phyloP scores from a whole-genome alignment of 139 green algal species.

The Yamagishiella unicocca region DNA sequence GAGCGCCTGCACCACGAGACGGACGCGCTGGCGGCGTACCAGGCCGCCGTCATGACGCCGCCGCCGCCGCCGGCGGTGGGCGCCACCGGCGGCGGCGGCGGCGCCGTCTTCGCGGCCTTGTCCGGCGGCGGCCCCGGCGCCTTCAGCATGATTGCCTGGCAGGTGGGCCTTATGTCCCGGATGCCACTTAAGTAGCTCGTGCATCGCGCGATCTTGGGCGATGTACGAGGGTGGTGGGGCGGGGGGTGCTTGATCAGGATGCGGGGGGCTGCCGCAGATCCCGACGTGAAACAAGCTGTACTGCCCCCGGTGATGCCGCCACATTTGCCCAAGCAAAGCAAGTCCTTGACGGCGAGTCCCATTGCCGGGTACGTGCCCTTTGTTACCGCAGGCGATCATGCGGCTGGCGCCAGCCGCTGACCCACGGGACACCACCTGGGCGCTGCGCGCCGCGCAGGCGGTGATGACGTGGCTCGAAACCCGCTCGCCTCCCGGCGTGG shows the following conservation, averaged over 20 bases:
- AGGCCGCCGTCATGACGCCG: conserved; percentile 31
- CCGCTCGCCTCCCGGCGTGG: background rate
- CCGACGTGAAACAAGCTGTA: no score
- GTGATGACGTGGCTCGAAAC: conserved; percentile 20
- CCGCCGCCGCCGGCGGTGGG: background rate
- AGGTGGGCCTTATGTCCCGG: no score
- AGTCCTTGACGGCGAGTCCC: no score
- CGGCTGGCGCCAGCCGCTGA: conserved; percentile 25
- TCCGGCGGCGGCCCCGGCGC: background rate
- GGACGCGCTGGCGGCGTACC: conserved; percentile 61
- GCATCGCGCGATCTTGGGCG: no score
- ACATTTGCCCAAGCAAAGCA: no score
- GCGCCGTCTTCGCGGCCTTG: background rate
- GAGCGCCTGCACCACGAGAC: conserved; percentile 68
- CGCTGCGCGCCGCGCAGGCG: background rate
- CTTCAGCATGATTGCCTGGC: conserved; percentile 48
- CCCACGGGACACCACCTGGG: conserved; percentile 26
- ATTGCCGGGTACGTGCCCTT: background rate
- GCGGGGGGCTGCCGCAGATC: no score
- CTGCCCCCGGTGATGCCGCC: no score
- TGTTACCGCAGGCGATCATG: conserved; percentile 24
- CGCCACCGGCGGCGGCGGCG: background rate
- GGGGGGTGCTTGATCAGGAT: no score
- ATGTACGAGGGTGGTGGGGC: no score
- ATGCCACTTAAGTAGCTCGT: no score